Evolutionary conservation across 169 alveolate species (phyloP).

Genomic region (Eimeria tenella): DNA sequence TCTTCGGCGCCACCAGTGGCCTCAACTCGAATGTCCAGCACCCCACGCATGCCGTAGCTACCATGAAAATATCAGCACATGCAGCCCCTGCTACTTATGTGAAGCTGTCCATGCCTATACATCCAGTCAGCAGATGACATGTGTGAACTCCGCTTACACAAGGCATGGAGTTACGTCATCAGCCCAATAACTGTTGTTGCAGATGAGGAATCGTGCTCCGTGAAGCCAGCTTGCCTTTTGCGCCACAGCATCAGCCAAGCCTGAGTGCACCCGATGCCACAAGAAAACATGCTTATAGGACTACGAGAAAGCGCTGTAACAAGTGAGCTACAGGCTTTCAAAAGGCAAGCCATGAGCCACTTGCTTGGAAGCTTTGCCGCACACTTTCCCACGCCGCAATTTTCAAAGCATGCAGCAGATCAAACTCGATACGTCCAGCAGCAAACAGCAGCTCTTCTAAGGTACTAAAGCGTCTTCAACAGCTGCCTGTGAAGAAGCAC

Average conservation of each 20-base stretch:
- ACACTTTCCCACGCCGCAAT: no score
- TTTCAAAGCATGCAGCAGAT: no score
- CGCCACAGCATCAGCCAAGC: constrained; percentile 67
- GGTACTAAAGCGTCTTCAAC: no score
- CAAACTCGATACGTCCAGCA: no score
- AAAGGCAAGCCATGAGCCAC: no score
- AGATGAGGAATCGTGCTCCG: constrained; percentile 70
- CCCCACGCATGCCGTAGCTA: constrained; percentile 83
- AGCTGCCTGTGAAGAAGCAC: no score
- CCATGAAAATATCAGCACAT: not conserved
- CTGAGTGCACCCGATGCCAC: constrained; percentile 54
- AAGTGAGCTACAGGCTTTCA: no score
- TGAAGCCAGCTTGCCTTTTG: constrained; percentile 73
- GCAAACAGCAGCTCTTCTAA: no score
- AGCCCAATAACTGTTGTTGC: constrained; percentile 81
- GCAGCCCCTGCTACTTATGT: not conserved
- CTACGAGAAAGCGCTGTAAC: no score
- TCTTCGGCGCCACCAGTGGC: constrained; percentile 56
- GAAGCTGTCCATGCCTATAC: not conserved
- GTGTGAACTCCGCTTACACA: constrained; percentile 68
- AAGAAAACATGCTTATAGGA: no score
- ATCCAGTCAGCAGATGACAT: not conserved
- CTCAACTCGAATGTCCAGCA: constrained; percentile 77
- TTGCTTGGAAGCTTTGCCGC: no score
- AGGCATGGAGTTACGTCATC: constrained; percentile 81